phyloP scores from a whole-genome alignment of 257 asterid species.

The Solanum bukasovii region DNA sequence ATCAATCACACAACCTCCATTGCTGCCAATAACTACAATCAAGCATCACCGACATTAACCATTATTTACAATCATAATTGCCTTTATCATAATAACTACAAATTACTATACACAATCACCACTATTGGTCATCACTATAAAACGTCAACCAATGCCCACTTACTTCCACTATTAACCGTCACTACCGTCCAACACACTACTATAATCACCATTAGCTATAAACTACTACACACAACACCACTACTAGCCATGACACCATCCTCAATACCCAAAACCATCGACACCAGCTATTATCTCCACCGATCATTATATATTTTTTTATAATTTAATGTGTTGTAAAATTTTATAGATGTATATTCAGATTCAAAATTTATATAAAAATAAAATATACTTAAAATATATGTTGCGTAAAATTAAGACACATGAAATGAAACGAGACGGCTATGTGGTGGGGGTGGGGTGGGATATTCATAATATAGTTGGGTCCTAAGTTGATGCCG shows the following conservation, averaged over 20 bases:
- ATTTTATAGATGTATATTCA: background rate
- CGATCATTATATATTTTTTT: background rate
- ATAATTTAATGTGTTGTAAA: too few species aligned
- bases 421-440: background rate
- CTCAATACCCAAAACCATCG: background rate
- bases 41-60: background rate
- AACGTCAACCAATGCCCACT: background rate
- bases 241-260: background rate
- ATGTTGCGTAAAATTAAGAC: background rate
- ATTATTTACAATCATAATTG: background rate
- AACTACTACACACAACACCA: background rate
- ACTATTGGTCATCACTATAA: background rate
- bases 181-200: background rate
- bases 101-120: background rate
- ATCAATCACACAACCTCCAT: background rate
- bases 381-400: too few species aligned
- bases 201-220: background rate
- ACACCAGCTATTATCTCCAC: background rate
- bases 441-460: background rate
- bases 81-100: background rate
- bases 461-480: background rate
- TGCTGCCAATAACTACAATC: background rate
- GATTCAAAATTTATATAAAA: background rate
- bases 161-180: background rate
- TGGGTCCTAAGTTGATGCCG: conserved; percentile 17